A percentile compares a stretch with the other conserved stretches of the same genome.
Conservation (phyloP, 164 flowering plant genomes). For the Tetracentron sinense region DNA sequence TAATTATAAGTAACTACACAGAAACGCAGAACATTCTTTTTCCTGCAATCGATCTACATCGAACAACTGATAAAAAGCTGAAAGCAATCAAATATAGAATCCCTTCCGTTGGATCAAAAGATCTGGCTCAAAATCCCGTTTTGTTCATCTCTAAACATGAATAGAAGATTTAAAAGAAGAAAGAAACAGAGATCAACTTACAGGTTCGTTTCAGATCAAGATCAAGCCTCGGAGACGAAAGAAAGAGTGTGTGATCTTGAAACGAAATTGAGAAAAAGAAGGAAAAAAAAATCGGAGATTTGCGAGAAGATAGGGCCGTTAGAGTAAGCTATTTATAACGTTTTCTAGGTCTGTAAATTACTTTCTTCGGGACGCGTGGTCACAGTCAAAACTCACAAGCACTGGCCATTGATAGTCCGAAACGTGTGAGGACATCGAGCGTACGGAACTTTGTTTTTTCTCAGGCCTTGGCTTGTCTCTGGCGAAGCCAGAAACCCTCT, state of each 20-base stretch:
- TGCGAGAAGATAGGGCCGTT: not conserved
- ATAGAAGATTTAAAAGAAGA: not conserved
- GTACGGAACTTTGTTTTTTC: too few species aligned
- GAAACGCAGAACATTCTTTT: not conserved
- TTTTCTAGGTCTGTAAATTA: too few species aligned
- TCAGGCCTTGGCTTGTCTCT: too few species aligned
- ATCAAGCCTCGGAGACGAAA: not conserved
- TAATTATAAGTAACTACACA: not conserved
- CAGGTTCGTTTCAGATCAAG: not conserved
- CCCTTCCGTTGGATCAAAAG: too few species aligned
- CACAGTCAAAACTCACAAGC: too few species aligned
- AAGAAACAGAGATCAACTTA: not conserved
- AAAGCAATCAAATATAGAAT: too few species aligned
- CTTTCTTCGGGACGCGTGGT: too few species aligned
- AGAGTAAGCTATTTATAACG: not conserved
- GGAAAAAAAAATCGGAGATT: not conserved
- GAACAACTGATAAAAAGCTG: too few species aligned
- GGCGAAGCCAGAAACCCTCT: too few species aligned
- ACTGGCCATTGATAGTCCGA: too few species aligned
- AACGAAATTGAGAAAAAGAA: not conserved
- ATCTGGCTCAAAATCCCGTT: too few species aligned
- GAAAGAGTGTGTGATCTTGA: not conserved
- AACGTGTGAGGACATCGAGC: too few species aligned
- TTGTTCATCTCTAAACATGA: not conserved
- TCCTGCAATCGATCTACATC: not conserved